Percentiles rank a stretch among this genome's conserved stretches.
Conservation (phyloP, 768 basidiomycete genomes). For the Ephemerocybe angulata region DNA sequence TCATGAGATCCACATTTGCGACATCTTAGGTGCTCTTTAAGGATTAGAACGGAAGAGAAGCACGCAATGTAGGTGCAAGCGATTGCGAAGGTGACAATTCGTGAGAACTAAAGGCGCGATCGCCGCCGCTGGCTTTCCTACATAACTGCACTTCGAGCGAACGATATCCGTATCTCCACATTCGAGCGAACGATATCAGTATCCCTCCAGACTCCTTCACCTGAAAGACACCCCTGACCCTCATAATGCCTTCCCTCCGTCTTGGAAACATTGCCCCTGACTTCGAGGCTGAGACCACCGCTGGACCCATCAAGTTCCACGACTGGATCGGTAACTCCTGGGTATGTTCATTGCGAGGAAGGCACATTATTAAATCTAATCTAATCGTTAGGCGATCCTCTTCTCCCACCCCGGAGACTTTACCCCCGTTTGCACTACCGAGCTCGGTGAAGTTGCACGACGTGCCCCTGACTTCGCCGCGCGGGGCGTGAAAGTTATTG, state of each 20-base stretch:
- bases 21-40: background rate
- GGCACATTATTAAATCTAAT: conserved; percentile 4
- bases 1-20: background rate
- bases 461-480: conserved; percentile 79
- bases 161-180: background rate
- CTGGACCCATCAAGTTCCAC: conserved; percentile 87
- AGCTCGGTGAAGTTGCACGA: conserved; percentile 93
- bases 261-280: conserved; percentile 89
- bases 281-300: conserved; percentile 87
- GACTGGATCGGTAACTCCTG: conserved; percentile 88
- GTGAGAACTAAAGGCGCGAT: conserved; percentile 69
- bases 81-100: conserved; percentile 28
- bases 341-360: conserved; percentile 41
- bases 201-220: conserved; percentile 2
- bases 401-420: conserved; percentile 96
- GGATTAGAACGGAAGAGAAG: conserved; percentile 14
- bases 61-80: conserved; percentile 44
- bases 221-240: background rate
- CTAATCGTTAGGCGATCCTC: conserved; percentile 59
- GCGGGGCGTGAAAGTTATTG: conserved; percentile 90
- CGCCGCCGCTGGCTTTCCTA: conserved; percentile 14
- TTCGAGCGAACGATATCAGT: background rate
- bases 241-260: conserved; percentile 53
- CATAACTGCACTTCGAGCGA: background rate
- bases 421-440: conserved; percentile 94